phyloP scores from a whole-genome alignment of 352 stramenopile genomes.

The Globisporangium cylindrosporum region DNA sequence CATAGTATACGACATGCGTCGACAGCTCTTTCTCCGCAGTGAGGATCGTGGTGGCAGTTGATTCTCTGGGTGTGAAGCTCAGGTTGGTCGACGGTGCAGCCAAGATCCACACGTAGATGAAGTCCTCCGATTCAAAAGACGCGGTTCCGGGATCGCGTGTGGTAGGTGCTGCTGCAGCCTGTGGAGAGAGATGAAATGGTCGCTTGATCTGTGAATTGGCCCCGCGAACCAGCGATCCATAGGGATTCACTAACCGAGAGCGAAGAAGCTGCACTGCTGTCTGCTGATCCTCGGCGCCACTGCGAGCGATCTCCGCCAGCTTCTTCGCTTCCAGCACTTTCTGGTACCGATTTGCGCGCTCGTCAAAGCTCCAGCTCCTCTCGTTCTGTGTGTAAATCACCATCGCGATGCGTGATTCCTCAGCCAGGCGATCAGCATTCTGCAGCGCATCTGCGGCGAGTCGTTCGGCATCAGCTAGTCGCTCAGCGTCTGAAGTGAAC shows the following conservation, averaged over 20 bases:
- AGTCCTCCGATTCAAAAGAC: constrained; percentile 16
- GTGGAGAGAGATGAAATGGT: constrained; percentile 5
- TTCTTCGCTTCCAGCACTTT: constrained; percentile 53
- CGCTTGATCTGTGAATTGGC: constrained; percentile 8
- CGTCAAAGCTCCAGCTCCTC: constrained; percentile 58
- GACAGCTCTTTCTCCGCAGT: constrained; percentile 58
- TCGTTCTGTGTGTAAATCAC: constrained; percentile 58
- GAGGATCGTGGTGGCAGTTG: constrained; percentile 25
- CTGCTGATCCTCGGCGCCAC: constrained; percentile 39
- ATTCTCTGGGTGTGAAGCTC: constrained; percentile 48
- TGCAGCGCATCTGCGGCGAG: constrained; percentile 27
- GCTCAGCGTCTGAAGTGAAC: constrained; percentile 30
- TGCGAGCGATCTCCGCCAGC: constrained; percentile 38
- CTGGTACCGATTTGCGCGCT: constrained; percentile 48
- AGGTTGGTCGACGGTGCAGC: constrained; percentile 40
- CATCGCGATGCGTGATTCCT: constrained; percentile 61
- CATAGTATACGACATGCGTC: constrained; percentile 69
- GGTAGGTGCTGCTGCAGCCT: neutral
- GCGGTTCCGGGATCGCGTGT: neutral
- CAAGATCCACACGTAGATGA: constrained; percentile 48
- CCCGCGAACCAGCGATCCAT: constrained; percentile 20
- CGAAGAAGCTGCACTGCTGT: constrained; percentile 29
- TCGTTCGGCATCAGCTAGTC: constrained; percentile 28
- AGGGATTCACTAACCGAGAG: constrained; percentile 39
- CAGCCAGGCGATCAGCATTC: constrained; percentile 46